Conservation (phyloP, 306 rosid species). For the Nissolia schottii region DNA sequence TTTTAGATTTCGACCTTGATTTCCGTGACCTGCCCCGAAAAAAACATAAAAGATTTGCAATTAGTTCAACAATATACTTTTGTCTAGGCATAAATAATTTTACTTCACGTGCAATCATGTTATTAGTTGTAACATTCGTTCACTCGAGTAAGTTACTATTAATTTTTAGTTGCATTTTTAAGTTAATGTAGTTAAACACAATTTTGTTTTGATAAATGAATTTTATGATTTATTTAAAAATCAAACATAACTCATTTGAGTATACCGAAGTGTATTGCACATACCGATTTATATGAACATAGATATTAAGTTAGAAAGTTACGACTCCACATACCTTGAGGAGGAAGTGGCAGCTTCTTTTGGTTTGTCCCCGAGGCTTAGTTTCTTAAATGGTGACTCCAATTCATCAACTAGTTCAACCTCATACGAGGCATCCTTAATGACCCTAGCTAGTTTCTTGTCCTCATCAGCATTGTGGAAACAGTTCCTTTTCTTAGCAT, state of each 20-base stretch:
- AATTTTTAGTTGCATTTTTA: too few species aligned
- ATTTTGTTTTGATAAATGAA: too few species aligned
- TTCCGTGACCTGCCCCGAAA: neutral
- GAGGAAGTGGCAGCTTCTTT: neutral
- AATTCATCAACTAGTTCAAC: constrained; percentile 7
- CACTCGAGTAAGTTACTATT: too few species aligned
- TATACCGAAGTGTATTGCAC: too few species aligned
- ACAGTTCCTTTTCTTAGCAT: constrained; percentile 42
- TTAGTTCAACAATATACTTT: too few species aligned
- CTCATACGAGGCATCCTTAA: constrained; percentile 18
- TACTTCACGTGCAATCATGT: neutral
- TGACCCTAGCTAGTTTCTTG: constrained; percentile 29
- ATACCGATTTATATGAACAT: neutral
- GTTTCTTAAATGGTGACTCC: constrained; percentile 8
- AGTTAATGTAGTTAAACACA: too few species aligned
- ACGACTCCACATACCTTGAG: neutral
- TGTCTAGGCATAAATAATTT: neutral
- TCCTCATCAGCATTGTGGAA: constrained; percentile 48
- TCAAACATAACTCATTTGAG: too few species aligned
- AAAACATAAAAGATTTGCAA: neutral
- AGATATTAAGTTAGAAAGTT: neutral
- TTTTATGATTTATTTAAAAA: too few species aligned
- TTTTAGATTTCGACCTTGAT: neutral
- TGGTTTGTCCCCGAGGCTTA: constrained; percentile 1
- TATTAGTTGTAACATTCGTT: too few species aligned